Percentiles rank a stretch among this genome's conserved stretches.
Evolutionary conservation across 345 rosid species (phyloP).

Genomic region (Syzygium aromaticum): DNA sequence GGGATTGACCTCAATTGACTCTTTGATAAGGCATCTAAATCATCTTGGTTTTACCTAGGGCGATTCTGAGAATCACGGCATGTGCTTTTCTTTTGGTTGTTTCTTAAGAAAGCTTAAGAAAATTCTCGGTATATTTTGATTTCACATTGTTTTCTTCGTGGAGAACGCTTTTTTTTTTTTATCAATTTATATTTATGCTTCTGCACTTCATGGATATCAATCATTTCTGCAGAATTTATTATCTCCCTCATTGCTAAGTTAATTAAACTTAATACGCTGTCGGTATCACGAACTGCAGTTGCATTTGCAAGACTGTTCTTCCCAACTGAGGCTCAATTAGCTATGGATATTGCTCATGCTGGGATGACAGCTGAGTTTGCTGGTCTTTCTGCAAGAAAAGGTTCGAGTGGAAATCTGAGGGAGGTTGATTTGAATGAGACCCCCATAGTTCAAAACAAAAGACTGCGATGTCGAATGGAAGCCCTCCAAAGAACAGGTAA

Average conservation of each 20-base stretch:
- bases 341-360: conserved; percentile 80
- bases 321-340: conserved; percentile 89
- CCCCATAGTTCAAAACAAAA: conserved; percentile 58
- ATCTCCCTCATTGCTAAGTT: neutral
- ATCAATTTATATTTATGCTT: neutral
- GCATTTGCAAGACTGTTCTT: conserved; percentile 81
- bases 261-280: neutral
- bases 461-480: conserved; percentile 64
- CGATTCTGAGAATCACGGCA: neutral
- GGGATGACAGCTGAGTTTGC: conserved; percentile 61
- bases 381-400: conserved; percentile 48
- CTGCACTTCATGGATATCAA: neutral
- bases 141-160: neutral
- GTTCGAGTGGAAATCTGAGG: conserved; percentile 51
- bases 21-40: neutral
- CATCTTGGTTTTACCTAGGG: neutral
- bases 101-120: neutral
- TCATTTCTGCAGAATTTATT: neutral
- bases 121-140: neutral
- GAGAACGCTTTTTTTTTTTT: neutral
- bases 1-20: neutral
- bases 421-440: conserved; percentile 91
- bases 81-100: neutral
- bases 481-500: conserved; percentile 91
- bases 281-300: conserved; percentile 38